Conservation (phyloP, 805 yeast species). For the Vanderwaltozyma polyspora region DNA sequence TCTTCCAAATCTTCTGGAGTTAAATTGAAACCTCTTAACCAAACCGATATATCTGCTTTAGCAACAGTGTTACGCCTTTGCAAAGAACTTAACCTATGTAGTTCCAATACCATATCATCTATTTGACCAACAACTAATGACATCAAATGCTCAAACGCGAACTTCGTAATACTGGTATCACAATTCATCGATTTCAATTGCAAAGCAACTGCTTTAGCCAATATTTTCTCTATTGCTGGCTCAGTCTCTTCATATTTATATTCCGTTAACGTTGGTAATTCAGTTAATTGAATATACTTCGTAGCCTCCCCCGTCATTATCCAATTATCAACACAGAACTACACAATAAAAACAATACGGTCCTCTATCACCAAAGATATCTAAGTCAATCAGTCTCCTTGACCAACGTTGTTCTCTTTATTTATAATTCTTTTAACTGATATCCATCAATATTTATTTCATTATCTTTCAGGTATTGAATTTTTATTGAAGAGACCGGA, state of each 20-base stretch:
- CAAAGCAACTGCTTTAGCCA: conserved; percentile 28
- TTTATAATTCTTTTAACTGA: not conserved
- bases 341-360: not conserved
- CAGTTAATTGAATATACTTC: conserved; percentile 10
- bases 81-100: conserved; percentile 42
- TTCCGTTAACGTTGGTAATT: conserved; percentile 16
- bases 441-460: too few species aligned
- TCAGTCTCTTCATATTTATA: conserved; percentile 6
- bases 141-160: conserved; percentile 32
- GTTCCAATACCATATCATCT: conserved; percentile 29
- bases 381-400: too few species aligned
- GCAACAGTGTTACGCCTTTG: conserved; percentile 53
- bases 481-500: too few species aligned
- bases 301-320: not conserved
- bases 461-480: too few species aligned
- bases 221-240: conserved; percentile 10
- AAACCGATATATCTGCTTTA: conserved; percentile 37
- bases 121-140: conserved; percentile 28
- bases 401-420: not conserved
- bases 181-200: conserved; percentile 28
- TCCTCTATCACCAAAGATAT: too few species aligned
- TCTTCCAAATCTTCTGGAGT: conserved; percentile 30
- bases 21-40: conserved; percentile 35
- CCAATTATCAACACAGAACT: not conserved
- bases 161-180: conserved; percentile 18